A percentile compares a stretch with the other conserved stretches of the same genome.
Evolutionary conservation across 345 rosid species (phyloP).

Genomic region (Arabidopsis arenosa): DNA sequence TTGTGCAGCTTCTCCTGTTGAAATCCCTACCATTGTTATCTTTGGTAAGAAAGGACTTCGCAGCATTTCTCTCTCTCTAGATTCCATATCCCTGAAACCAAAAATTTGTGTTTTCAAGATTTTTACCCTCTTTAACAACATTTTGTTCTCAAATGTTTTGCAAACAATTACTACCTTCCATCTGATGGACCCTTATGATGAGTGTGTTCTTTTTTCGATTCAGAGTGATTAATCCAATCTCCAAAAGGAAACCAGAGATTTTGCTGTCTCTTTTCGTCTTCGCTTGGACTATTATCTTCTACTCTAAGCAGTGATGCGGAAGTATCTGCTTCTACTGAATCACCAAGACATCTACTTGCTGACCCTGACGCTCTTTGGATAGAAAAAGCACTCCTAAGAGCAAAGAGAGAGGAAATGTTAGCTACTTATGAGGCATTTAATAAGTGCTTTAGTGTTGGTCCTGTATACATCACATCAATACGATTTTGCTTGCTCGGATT

Average conservation of each 20-base stretch:
- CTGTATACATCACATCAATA: slow-evolving; percentile 6
- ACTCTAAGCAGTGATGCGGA: slow-evolving; percentile 46
- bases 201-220: slow-evolving; percentile 49
- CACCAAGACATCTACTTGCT: slow-evolving; percentile 47
- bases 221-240: slow-evolving; percentile 65
- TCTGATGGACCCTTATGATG: slow-evolving; percentile 45
- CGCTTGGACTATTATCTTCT: slow-evolving; percentile 44
- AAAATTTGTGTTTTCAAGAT: not conserved
- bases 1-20: slow-evolving; percentile 78
- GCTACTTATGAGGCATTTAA: not conserved
- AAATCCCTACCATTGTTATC: slow-evolving; percentile 96
- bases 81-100: slow-evolving; percentile 47
- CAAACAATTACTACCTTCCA: slow-evolving; percentile 48
- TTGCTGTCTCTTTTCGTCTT: slow-evolving; percentile 49
- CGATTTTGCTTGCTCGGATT: not conserved
- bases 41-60: slow-evolving; percentile 88
- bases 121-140: slow-evolving; percentile 3
- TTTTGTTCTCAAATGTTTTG: not conserved
- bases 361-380: slow-evolving; percentile 64
- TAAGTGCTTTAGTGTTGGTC: not conserved
- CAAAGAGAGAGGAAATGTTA: slow-evolving; percentile 18
- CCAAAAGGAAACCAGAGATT: slow-evolving; percentile 61
- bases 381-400: slow-evolving; percentile 78
- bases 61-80: slow-evolving; percentile 48
- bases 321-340: slow-evolving; percentile 45